Conservation (phyloP, 768 basidiomycete species). For the Tephrocybe rancida region DNA sequence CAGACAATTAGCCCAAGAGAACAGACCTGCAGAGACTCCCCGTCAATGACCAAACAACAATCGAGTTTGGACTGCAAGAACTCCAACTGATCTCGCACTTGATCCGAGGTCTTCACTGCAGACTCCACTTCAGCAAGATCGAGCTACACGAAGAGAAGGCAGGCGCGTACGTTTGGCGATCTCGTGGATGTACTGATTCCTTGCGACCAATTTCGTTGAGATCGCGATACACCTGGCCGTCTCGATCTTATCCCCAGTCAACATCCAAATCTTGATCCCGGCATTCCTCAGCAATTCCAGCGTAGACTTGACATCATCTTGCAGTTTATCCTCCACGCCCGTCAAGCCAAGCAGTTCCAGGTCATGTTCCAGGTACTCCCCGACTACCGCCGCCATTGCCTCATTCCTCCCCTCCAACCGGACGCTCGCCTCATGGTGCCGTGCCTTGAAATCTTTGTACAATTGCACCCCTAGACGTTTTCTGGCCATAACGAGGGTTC, state of each 20-base stretch:
- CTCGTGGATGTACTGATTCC: slow-evolving; percentile 98
- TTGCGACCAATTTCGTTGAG: slow-evolving; percentile 92
- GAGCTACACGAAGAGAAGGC: slow-evolving; percentile 1
- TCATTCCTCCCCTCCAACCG: slow-evolving; percentile 79
- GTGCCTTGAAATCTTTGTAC: slow-evolving; percentile 73
- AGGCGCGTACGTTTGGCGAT: slow-evolving; percentile 79
- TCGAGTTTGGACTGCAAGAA: slow-evolving; percentile 94
- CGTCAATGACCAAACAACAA: slow-evolving; percentile 98
- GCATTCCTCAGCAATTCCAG: slow-evolving; percentile 93
- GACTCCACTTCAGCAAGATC: neutral
- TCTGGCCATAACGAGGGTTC: slow-evolving; percentile 91
- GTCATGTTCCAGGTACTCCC: slow-evolving; percentile 81
- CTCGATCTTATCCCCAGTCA: slow-evolving; percentile 99
- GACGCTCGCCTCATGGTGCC: slow-evolving; percentile 79
- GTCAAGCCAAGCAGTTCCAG: slow-evolving; percentile 92
- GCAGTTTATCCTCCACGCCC: slow-evolving; percentile 98
- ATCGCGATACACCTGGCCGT: slow-evolving; percentile 98
- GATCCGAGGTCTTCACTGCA: slow-evolving; percentile 83
- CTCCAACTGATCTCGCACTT: slow-evolving; percentile 86
- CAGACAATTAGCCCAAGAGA: neutral
- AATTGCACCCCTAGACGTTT: slow-evolving; percentile 71
- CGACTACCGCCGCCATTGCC: slow-evolving; percentile 75
- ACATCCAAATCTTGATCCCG: slow-evolving; percentile 99
- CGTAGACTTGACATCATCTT: slow-evolving; percentile 95
- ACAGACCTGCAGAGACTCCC: slow-evolving; percentile 88